A percentile compares a stretch with the other conserved stretches of the same genome.
These are phyloP conservation scores for Arachis stenosperma DNA, from an alignment of 306 rosid genomes.

Conservation along the genomic window DNA sequence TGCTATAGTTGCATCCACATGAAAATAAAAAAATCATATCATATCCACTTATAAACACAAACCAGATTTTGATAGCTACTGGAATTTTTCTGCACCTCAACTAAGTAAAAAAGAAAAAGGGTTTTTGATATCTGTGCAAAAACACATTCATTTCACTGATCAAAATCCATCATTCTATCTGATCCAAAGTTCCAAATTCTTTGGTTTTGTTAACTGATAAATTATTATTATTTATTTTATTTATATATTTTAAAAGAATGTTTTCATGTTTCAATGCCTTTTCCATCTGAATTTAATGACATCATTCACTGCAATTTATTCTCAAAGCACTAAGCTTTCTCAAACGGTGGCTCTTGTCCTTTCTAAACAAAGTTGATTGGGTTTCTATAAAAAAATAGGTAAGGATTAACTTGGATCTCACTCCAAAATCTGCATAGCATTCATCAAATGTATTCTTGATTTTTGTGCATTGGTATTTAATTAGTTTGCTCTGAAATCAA, in stretches of 20 bases:
- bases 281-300: constrained; percentile 48
- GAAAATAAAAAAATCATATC: constrained; percentile 17
- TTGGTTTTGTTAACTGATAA: constrained; percentile 31
- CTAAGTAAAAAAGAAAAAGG: not conserved
- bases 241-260: constrained; percentile 45
- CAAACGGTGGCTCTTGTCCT: constrained; percentile 55
- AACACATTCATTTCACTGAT: constrained; percentile 20
- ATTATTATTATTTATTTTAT: no score
- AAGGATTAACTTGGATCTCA: constrained; percentile 46
- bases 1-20: constrained; percentile 41
- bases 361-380: constrained; percentile 30
- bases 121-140: constrained; percentile 34
- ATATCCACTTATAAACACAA: constrained; percentile 36
- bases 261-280: constrained; percentile 48
- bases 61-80: constrained; percentile 7
- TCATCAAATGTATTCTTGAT: constrained; percentile 27
- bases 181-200: constrained; percentile 38
- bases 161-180: not conserved
- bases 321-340: constrained; percentile 45
- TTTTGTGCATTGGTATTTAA: constrained; percentile 32
- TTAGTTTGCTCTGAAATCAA: constrained; percentile 23
- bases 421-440: constrained; percentile 40
- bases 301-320: constrained; percentile 37
- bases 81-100: constrained; percentile 39
- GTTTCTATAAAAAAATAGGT: constrained; percentile 43